Percentiles rank a stretch among this genome's conserved stretches.
Conservation (phyloP, 192 early-diverging fungal species). For the Coemansia sp. region DNA sequence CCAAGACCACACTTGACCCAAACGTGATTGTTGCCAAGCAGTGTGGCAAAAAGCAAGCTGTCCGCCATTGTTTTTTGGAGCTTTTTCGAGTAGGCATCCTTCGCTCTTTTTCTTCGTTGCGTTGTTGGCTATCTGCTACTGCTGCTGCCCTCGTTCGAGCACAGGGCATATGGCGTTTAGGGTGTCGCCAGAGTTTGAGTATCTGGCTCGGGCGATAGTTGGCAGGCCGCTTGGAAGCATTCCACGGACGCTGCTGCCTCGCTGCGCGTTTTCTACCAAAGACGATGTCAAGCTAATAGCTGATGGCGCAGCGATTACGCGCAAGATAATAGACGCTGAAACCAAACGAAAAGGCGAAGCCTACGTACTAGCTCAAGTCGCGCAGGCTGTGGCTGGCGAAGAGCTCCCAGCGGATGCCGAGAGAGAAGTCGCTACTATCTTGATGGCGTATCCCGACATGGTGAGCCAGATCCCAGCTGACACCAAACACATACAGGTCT, state of each 20-base stretch:
- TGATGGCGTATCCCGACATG: constrained; percentile 25
- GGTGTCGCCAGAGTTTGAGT: background rate
- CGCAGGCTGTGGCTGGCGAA: constrained; percentile 1
- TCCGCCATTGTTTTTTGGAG: background rate
- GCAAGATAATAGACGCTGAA: constrained; percentile 3
- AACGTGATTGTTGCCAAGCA: background rate
- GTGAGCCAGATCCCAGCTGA: constrained; percentile 8
- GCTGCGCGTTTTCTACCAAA: background rate
- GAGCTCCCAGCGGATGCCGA: background rate
- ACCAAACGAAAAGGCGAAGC: constrained; percentile 10
- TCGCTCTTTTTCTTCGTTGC: too few relatives aligned
- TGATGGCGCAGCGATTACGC: constrained; percentile 17
- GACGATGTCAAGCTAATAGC: constrained; percentile 14
- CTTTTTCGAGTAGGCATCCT: too few relatives aligned
- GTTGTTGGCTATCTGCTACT: too few relatives aligned
- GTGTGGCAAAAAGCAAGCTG: background rate
- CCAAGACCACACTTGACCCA: constrained; percentile 7
- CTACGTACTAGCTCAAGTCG: constrained; percentile 21
- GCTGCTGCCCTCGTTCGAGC: too few relatives aligned
- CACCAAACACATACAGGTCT: constrained; percentile 20
- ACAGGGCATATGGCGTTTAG: background rate
- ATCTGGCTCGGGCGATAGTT: constrained; percentile 5
- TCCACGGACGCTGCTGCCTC: constrained; percentile 27
- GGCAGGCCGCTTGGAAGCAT: constrained; percentile 11
- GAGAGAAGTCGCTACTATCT: background rate